Evolutionary conservation across 768 basidiomycete species (phyloP).

Genomic region (Suillus subalutaceus): DNA sequence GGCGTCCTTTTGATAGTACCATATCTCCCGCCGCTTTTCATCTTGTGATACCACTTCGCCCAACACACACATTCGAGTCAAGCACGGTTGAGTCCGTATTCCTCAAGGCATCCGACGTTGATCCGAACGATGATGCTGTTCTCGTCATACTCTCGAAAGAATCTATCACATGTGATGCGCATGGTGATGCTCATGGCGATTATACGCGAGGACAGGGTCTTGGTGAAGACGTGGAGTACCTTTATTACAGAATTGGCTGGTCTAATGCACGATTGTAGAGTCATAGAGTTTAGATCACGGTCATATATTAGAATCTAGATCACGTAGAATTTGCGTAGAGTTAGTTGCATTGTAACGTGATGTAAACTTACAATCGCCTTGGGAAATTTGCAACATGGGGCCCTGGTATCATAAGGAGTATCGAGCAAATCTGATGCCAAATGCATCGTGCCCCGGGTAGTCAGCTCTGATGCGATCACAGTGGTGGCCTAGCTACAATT

Average conservation of each 20-base stretch:
- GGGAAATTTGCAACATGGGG: too few relatives aligned
- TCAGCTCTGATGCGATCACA: too few relatives aligned
- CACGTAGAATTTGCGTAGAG: not conserved
- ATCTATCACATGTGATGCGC: constrained; percentile 55
- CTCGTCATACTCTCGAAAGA: constrained; percentile 59
- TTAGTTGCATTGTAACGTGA: too few relatives aligned
- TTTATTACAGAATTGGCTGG: constrained; percentile 78
- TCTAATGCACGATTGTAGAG: constrained; percentile 14
- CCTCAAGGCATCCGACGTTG: constrained; percentile 17
- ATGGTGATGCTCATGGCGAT: constrained; percentile 44
- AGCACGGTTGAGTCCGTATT: constrained; percentile 62
- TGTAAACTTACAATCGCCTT: too few relatives aligned
- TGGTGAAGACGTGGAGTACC: constrained; percentile 64
- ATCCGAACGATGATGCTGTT: constrained; percentile 19
- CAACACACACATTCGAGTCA: constrained; percentile 63
- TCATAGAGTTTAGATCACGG: not conserved
- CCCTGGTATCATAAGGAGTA: too few relatives aligned
- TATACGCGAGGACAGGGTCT: constrained; percentile 29
- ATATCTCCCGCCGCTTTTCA: constrained; percentile 49
- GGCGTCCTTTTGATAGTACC: constrained; percentile 18
- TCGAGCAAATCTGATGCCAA: too few relatives aligned
- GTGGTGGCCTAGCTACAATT: too few relatives aligned
- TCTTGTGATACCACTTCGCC: constrained; percentile 75
- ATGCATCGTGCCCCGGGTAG: too few relatives aligned
- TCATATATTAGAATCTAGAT: not conserved